Evolutionary conservation across 192 early-diverging fungal species (phyloP).

Genomic region (Backusella circina): DNA sequence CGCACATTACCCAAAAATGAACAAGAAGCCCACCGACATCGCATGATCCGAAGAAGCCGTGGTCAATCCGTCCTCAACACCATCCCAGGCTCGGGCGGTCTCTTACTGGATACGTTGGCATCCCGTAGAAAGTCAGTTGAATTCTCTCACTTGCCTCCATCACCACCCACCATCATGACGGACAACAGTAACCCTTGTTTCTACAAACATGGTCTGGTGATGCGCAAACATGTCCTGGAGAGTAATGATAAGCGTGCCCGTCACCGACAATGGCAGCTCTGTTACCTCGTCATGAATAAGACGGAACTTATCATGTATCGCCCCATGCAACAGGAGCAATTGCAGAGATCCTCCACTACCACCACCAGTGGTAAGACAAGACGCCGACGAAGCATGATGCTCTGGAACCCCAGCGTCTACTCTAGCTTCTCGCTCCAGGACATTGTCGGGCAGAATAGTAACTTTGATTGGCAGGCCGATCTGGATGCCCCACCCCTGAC

Average conservation of each 20-base stretch:
- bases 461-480: neutral
- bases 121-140: neutral
- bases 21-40: neutral
- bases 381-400: slow-evolving; percentile 5
- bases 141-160: neutral
- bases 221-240: slow-evolving; percentile 12
- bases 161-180: neutral
- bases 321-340: neutral
- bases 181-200: neutral
- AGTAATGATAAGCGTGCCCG: slow-evolving; percentile 3
- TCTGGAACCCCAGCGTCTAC: neutral
- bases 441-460: neutral
- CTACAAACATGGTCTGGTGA: neutral
- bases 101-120: neutral
- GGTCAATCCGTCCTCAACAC: neutral
- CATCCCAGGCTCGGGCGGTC: neutral
- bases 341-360: neutral
- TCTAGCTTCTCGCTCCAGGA: neutral
- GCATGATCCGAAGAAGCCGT: neutral
- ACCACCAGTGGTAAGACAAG: neutral
- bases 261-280: slow-evolving; percentile 7
- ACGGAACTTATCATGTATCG: neutral
- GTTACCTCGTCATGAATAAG: slow-evolving; percentile 5
- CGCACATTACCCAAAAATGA: neutral
- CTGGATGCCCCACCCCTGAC: neutral